Evolutionary conservation across 179 eudicot genomes (phyloP), one percentile per base, ranked within the genome.

Genomic region (Patellifolia procumbens): DNA sequence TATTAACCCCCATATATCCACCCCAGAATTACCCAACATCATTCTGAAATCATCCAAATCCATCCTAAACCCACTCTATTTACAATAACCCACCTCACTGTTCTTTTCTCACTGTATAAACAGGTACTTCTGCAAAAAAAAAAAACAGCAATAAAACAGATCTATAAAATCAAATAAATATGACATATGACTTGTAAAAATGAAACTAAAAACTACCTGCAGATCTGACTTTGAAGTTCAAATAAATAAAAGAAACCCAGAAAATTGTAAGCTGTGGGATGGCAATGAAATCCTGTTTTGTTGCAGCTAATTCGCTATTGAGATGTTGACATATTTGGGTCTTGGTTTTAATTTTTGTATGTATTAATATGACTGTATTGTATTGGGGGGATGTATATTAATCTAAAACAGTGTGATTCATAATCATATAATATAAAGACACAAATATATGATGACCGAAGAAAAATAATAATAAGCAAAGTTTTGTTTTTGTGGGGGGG

Each of bases 1-100:
- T 31, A 93, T 89, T 2, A 93, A 65, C 20, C 83, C 72, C 98
- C 98, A 93, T 56, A 93, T 85, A 74, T 86, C 88, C 34, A 68
- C 84, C 46, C 88, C 73, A 10, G 93, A 86, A 73, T 81, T 82
- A 39, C 86, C 77, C 69, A 93, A 59, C 45, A 92, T 83, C 82
- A 42, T 45, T 49, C 92, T 79, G 28, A 92, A 77, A 15, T 90
- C 95, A 64, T 89, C 92, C 85, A 87, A 78, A 89, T 93, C 91
- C 98, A 93, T 93, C 16, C 11, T 5, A 55, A 70, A 35, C 55
- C 45, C 73, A 74, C 55, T 53, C 56, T 31, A 34, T 63, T 10
- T 53, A 51, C 55, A 78, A 37, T 5, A 31, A 34, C 60, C 76
- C 64, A 53, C 16, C 39, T 62, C 11, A 62, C 56, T 39, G n/a